phyloP scores from a whole-genome alignment of 2,329 filamentous ascomycete genomes.

The Penicillium brasilianum region DNA sequence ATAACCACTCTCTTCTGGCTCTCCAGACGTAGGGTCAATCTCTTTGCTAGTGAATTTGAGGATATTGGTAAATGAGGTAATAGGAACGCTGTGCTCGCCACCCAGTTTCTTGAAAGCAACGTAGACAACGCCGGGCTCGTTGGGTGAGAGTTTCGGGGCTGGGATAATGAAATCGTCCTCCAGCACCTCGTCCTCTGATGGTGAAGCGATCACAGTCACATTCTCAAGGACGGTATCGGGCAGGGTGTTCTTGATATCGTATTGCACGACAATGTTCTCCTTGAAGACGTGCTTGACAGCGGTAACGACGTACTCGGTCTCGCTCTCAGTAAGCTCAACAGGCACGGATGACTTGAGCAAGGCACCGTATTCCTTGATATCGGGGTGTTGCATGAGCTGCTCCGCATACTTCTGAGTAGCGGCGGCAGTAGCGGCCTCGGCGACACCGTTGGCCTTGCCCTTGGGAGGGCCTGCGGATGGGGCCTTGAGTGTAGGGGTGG shows the following conservation, averaged over 20 bases:
- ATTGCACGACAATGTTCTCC: constrained; percentile 93
- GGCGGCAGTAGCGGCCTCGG: constrained; percentile 78
- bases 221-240: constrained; percentile 89
- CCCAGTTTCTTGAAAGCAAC: constrained; percentile 87
- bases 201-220: constrained; percentile 80
- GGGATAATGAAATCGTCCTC: constrained; percentile 93
- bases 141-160: constrained; percentile 77
- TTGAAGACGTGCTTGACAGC: constrained; percentile 98
- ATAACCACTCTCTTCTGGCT: constrained; percentile 90
- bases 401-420: constrained; percentile 87
- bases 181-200: constrained; percentile 74
- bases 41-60: constrained; percentile 98
- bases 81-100: constrained; percentile 76
- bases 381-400: constrained; percentile 85
- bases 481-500: constrained; percentile 90
- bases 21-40: constrained; percentile 90
- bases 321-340: constrained; percentile 91
- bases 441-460: constrained; percentile 67
- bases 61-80: constrained; percentile 84
- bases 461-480: constrained; percentile 81
- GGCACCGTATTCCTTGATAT: constrained; percentile 85
- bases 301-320: constrained; percentile 95
- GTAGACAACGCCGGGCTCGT: constrained; percentile 91
- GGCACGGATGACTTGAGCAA: constrained; percentile 88
- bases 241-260: constrained; percentile 96